phyloP scores from a whole-genome alignment of 345 rosid genomes.

The Gossypium turneri region DNA sequence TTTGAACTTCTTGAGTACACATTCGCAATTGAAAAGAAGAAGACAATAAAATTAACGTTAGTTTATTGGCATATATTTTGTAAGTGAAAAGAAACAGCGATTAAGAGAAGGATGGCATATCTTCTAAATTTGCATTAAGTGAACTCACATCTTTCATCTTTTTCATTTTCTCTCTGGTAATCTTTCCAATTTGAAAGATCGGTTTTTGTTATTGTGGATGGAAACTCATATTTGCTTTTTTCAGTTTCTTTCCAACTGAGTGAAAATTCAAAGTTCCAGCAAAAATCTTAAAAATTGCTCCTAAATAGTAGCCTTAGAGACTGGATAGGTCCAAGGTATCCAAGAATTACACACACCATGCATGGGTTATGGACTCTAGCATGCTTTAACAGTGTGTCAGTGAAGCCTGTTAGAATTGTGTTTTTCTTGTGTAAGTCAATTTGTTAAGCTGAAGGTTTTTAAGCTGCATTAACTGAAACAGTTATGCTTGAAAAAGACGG shows the following conservation, averaged over 20 bases:
- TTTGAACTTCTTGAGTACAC: not conserved
- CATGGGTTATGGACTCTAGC: not conserved
- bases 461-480: not conserved
- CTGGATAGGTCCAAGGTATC: not conserved
- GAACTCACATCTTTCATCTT: not conserved
- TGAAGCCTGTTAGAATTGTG: conserved; percentile 1
- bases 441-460: not conserved
- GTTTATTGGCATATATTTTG: not conserved
- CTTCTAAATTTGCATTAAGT: not conserved
- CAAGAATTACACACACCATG: not conserved
- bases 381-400: not conserved
- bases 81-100: not conserved
- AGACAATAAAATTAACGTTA: too few relatives aligned
- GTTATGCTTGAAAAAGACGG: not conserved
- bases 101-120: not conserved
- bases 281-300: not conserved
- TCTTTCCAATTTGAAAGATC: not conserved
- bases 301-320: not conserved
- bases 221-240: too few relatives aligned
- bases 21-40: not conserved
- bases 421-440: not conserved
- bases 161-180: not conserved
- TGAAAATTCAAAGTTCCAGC: not conserved
- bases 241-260: not conserved
- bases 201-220: not conserved